phyloP scores from a whole-genome alignment of 306 rosid genomes.

The Lagenaria siceraria region DNA sequence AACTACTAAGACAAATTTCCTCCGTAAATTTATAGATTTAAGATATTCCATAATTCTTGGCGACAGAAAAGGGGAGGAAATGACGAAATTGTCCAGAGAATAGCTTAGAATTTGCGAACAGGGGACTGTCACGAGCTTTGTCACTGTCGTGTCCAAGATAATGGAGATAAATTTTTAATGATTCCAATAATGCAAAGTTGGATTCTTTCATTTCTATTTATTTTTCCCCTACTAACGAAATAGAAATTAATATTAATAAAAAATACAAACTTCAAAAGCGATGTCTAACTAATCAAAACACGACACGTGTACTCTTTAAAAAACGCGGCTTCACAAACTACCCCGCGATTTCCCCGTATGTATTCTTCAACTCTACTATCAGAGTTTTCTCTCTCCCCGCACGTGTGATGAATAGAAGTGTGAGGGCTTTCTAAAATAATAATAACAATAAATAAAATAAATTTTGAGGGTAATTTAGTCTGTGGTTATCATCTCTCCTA shows the following conservation, averaged over 20 bases:
- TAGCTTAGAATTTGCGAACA: constrained; percentile 14
- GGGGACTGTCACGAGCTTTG: constrained; percentile 81
- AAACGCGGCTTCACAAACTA: not conserved
- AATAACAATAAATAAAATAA: too few relatives aligned
- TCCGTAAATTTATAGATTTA: not conserved
- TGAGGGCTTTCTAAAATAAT: not conserved
- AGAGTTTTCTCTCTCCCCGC: not conserved
- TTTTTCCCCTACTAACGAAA: not conserved
- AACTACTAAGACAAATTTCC: not conserved
- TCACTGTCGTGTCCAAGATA: constrained; percentile 38
- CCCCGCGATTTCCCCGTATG: not conserved
- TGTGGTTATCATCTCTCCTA: not conserved
- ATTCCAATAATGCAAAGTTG: constrained; percentile 27
- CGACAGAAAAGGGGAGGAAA: not conserved
- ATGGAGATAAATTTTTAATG: constrained; percentile 19
- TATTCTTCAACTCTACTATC: not conserved
- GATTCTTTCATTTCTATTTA: not conserved
- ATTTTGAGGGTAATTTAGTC: not conserved
- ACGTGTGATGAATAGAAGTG: not conserved
- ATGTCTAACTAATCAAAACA: not conserved
- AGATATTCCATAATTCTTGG: not conserved
- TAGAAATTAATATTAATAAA: not conserved
- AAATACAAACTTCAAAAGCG: not conserved
- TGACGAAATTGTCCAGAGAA: constrained; percentile 7
- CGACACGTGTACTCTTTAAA: constrained; percentile 11